phyloP scores from a whole-genome alignment of 768 basidiomycete genomes.

The Hygrophorus pudorinus region DNA sequence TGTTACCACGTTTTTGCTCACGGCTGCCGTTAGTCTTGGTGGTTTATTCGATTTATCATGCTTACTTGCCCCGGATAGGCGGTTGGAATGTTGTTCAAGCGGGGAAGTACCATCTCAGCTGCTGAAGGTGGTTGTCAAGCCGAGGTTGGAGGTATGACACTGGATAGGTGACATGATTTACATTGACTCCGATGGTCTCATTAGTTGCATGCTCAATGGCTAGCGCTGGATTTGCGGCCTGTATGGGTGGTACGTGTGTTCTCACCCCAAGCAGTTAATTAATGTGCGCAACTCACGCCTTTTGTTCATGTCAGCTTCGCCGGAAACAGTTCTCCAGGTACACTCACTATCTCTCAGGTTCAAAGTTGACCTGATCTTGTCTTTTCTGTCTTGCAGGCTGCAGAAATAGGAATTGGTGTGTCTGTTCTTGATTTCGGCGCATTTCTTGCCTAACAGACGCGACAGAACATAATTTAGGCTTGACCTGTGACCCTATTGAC shows the following conservation, averaged over 20 bases:
- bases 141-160: conserved; percentile 72
- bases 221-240: conserved; percentile 85
- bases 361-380: conserved; percentile 9
- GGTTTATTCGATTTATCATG: conserved; percentile 4
- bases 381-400: conserved; percentile 39
- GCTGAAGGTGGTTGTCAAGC: conserved; percentile 95
- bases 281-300: no score
- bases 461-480: conserved; percentile 72
- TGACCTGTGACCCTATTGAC: conserved; percentile 93
- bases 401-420: conserved; percentile 83
- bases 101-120: conserved; percentile 93
- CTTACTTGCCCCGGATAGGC: conserved; percentile 36
- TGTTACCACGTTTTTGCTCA: conserved; percentile 81
- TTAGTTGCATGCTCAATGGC: conserved; percentile 94
- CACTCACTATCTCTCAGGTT: conserved; percentile 6
- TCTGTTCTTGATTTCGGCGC: conserved; percentile 1
- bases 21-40: conserved; percentile 56
- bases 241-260: conserved; percentile 66
- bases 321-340: conserved; percentile 74
- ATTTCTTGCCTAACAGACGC: neutral
- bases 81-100: conserved; percentile 92
- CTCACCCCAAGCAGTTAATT: no score
- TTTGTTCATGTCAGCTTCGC: conserved; percentile 41
- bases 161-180: neutral
- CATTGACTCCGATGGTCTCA: neutral